Evolutionary conservation across 78 protist species (phyloP), one percentile per base, ranked within the genome.

Genomic region (Dictyostelium capitatum): DNA sequence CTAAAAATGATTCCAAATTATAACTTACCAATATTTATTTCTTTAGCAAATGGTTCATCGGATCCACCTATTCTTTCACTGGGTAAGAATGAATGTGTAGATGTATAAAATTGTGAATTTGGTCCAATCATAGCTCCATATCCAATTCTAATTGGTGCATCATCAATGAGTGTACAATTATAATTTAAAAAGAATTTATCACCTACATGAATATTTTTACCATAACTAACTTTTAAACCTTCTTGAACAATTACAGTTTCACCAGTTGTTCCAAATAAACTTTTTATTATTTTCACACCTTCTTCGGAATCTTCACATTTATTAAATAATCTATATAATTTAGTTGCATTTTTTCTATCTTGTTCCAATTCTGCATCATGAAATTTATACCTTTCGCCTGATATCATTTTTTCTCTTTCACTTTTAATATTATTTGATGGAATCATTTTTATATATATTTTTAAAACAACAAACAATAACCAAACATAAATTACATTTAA

Each of bases 201-300:
- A 30, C 81, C 81, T 19, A 69, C 53, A n/a, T 54, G 25, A n/a
- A 95, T 91, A 78, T 90, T 80, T 11, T 30, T 15, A 6, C 97
- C 98, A 64, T 91, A 94, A 67, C 95, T 96, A 47, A 87, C 85
- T 41, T 65, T 37, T 32, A 96, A 85, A 15, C 95, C 79, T 20
- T 95, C 78, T 20, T 87, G 95, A 1, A 91, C 47, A 57, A 14
- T 19, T 3, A 64, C 32, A 11, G n/a, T 30, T 4, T 46, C 70
- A 30, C 80, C 59, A 19, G 37, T 67, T 47, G 56, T 17, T 8
- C 75, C 43, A 30, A 28, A 70, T 64, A 74, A 70, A n/a, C 37
- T 17, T 53, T 48, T 69, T 7, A 17, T 20, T 37, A 30, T 53
- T 20, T 46, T 46, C 0, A 19, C 10, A n/a, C 90, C 32, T 53